These are phyloP conservation scores for Geotrichum fermentans DNA, from an alignment of 1,139 yeast genomes.

Conservation along the genomic window DNA sequence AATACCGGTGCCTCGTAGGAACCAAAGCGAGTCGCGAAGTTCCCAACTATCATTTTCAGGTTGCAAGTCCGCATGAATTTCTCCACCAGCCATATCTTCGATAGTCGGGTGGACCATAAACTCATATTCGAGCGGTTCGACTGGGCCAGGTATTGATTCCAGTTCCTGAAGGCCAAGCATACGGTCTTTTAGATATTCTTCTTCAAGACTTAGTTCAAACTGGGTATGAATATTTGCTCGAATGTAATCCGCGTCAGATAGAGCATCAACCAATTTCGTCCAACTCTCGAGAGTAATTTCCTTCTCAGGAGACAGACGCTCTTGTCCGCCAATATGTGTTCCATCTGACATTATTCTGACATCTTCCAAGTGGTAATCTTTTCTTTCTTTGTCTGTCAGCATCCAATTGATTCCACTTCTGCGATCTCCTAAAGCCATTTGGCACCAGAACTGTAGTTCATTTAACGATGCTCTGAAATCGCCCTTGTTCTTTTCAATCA, in stretches of 20 bases:
- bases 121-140: constrained; percentile 24
- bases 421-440: constrained; percentile 36
- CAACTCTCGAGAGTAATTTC: neutral
- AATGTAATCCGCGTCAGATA: constrained; percentile 25
- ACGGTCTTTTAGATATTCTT: constrained; percentile 19
- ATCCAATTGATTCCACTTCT: constrained; percentile 35
- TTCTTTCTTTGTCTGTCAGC: constrained; percentile 26
- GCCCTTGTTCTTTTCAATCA: constrained; percentile 38
- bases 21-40: constrained; percentile 1
- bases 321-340: constrained; percentile 19
- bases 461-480: constrained; percentile 57
- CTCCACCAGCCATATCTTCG: neutral
- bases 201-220: constrained; percentile 16
- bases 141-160: constrained; percentile 19
- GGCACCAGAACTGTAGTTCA: constrained; percentile 56
- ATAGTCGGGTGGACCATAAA: constrained; percentile 15
- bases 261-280: neutral
- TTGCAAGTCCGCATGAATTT: neutral
- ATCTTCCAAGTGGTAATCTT: constrained; percentile 14
- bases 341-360: constrained; percentile 28
- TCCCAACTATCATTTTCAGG: neutral
- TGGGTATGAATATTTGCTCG: constrained; percentile 19
- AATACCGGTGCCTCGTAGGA: neutral
- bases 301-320: neutral
- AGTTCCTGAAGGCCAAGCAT: constrained; percentile 19